Evolutionary conservation across 768 basidiomycete species (phyloP), one percentile per base, ranked within the genome.

Genomic region (Asterophora lycoperdoides): DNA sequence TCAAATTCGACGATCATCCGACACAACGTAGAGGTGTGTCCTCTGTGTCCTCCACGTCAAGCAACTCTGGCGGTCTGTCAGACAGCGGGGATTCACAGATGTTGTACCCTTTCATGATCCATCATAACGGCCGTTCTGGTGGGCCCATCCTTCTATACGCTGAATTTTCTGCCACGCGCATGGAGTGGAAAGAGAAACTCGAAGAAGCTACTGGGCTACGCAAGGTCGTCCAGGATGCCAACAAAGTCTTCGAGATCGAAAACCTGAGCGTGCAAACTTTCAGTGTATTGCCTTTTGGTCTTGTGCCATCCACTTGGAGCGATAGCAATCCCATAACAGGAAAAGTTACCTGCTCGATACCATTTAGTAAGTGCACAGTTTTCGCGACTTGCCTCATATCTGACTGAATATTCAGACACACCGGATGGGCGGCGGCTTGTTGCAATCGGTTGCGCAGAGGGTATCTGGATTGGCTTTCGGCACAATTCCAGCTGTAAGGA

Each of bases 161-260:
- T 3, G 93, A 97, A 48, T 77, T 82, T 0, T 65, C 78, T 2
- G 79, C 83, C 20, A 75, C 76, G 5, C 80, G 95, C 3, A 60
- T 71, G 11, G 91, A 94, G 53, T 99, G 96, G 95, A 86, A 88
- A 62, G 75, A 82, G 60, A 93, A 90, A 67, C 70, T 98, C n/a
- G 84, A 90, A 49, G 92, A 95, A 66, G 93, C 93, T 7, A 77
- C 92, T 34, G 89, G 85, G 8, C 60, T 95, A 52, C 81, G 94
- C 18, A 83, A 81, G 59, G 86, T 89, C 32, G 92, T 93, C 15
- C 87, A 94, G 57, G 94, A 97, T 58, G 83, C 85, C 26, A 93
- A 91, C 67, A 93, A 91, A 69, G 90, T 93, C n/a, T 96, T 97
- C 59, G 93, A 94, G 68, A 77, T 93, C 55, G 90, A 91, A 60